Conservation (phyloP, 2,329 filamentous ascomycete genomes). For the Xylariaceae sp. region DNA sequence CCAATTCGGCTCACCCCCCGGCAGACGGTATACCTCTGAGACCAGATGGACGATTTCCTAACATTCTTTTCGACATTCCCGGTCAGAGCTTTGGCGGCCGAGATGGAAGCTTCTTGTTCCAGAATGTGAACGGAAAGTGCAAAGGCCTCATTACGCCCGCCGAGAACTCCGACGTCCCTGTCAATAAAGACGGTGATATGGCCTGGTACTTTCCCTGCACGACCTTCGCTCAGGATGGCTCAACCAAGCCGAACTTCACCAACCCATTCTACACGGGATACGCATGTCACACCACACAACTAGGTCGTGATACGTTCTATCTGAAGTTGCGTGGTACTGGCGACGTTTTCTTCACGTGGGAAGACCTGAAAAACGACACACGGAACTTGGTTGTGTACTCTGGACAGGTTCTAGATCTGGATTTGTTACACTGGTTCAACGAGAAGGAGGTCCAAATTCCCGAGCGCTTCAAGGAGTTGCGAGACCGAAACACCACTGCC, state of each 20-base stretch:
- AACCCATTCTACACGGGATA: constrained; percentile 76
- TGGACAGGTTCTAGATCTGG: constrained; percentile 83
- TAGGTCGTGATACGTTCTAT: constrained; percentile 71
- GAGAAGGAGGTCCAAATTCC: constrained; percentile 71
- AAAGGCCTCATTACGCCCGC: constrained; percentile 79
- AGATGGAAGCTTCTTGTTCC: constrained; percentile 95
- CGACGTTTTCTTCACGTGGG: constrained; percentile 95
- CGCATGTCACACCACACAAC: constrained; percentile 73
- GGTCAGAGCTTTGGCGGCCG: constrained; percentile 70
- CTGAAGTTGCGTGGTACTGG: constrained; percentile 59
- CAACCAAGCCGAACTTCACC: constrained; percentile 67
- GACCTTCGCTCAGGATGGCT: constrained; percentile 90
- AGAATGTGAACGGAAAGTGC: constrained; percentile 96
- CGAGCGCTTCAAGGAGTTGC: constrained; percentile 70
- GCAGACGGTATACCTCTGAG: constrained; percentile 68
- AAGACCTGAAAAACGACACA: constrained; percentile 81
- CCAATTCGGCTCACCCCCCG: constrained; percentile 68
- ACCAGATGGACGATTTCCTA: constrained; percentile 50
- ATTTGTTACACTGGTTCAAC: constrained; percentile 89
- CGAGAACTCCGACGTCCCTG: constrained; percentile 69
- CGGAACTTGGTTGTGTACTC: constrained; percentile 94
- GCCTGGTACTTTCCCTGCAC: constrained; percentile 98
- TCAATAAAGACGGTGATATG: constrained; percentile 64
- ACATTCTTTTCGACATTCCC: constrained; percentile 82
- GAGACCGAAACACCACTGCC: constrained; percentile 55